A percentile compares a stretch with the other conserved stretches of the same genome.
phyloP scores from a whole-genome alignment of 2,329 filamentous ascomycete genomes.

The Fonsecaea nubica region DNA sequence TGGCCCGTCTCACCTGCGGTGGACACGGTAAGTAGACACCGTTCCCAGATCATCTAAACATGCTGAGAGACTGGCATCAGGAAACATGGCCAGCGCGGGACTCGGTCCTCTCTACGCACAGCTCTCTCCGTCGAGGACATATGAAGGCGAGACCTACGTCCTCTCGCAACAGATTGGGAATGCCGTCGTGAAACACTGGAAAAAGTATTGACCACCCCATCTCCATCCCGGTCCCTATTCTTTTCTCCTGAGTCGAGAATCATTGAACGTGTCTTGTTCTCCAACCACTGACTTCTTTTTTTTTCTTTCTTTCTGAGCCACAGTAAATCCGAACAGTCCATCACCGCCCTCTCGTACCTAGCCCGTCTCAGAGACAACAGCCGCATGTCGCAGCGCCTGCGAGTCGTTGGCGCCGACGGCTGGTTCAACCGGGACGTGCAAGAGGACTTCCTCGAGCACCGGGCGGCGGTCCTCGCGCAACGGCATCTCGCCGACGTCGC shows the following conservation, averaged over 20 bases:
- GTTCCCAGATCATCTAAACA: background rate
- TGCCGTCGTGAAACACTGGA: constrained; percentile 35
- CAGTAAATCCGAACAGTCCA: constrained; percentile 33
- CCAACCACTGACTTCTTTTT: background rate
- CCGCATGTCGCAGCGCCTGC: constrained; percentile 12
- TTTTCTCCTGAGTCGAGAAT: background rate
- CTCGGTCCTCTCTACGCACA: constrained; percentile 21
- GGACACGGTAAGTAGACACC: constrained; percentile 23
- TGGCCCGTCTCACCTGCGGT: constrained; percentile 36
- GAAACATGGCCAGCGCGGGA: constrained; percentile 16
- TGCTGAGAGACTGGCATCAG: constrained; percentile 2
- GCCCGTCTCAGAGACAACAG: constrained; percentile 25
- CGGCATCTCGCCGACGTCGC: constrained; percentile 35
- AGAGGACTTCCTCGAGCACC: constrained; percentile 35
- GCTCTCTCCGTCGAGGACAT: constrained; percentile 19
- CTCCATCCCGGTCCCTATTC: background rate
- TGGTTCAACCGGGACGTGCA: constrained; percentile 36
- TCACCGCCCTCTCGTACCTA: constrained; percentile 37
- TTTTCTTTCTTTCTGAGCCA: background rate
- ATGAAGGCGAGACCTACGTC: constrained; percentile 25
- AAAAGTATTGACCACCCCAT: constrained; percentile 7
- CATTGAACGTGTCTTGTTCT: no score
- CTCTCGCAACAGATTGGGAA: constrained; percentile 24
- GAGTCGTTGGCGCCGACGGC: constrained; percentile 22
- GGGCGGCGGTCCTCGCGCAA: constrained; percentile 33